These are phyloP conservation scores for Ogataea haglerorum DNA, from an alignment of 805 yeast species.

Conservation along the genomic window DNA sequence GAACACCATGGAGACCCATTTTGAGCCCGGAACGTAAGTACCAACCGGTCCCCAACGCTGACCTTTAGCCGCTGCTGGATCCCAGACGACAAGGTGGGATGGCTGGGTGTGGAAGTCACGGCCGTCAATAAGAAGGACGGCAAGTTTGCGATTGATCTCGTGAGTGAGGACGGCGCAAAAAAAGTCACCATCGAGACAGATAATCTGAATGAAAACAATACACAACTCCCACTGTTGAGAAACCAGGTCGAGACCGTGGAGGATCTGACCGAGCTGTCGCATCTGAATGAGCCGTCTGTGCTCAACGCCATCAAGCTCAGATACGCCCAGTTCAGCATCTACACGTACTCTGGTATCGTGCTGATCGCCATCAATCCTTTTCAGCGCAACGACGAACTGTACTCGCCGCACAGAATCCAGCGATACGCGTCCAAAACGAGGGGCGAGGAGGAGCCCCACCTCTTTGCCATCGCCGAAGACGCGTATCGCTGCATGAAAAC, in stretches of 20 bases:
- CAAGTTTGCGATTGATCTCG: slow-evolving; percentile 49
- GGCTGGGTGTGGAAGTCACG: slow-evolving; percentile 67
- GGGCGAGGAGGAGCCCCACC: slow-evolving; percentile 95
- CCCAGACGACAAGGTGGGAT: slow-evolving; percentile 69
- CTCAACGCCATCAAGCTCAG: slow-evolving; percentile 88
- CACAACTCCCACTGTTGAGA: slow-evolving; percentile 71
- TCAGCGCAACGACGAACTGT: slow-evolving; percentile 85
- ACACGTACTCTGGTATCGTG: slow-evolving; percentile 95
- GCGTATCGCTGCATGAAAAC: slow-evolving; percentile 93
- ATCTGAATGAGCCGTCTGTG: slow-evolving; percentile 94
- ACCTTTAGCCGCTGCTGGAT: slow-evolving; percentile 68
- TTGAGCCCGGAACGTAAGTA: slow-evolving; percentile 54
- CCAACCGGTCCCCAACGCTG: background rate
- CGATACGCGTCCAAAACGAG: slow-evolving; percentile 90
- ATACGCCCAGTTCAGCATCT: slow-evolving; percentile 84
- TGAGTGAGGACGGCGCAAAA: slow-evolving; percentile 47
- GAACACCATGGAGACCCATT: slow-evolving; percentile 24
- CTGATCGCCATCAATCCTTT: slow-evolving; percentile 95
- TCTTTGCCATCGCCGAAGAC: slow-evolving; percentile 96
- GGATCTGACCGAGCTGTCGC: slow-evolving; percentile 88
- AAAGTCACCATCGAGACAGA: slow-evolving; percentile 47
- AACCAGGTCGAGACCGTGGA: slow-evolving; percentile 94
- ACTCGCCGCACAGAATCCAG: slow-evolving; percentile 89
- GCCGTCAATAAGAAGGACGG: slow-evolving; percentile 39
- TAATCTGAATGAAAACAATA: slow-evolving; percentile 47